These are phyloP conservation scores for Blepharisma undulans DNA, from an alignment of 169 alveolate genomes.

Conservation along the genomic window DNA sequence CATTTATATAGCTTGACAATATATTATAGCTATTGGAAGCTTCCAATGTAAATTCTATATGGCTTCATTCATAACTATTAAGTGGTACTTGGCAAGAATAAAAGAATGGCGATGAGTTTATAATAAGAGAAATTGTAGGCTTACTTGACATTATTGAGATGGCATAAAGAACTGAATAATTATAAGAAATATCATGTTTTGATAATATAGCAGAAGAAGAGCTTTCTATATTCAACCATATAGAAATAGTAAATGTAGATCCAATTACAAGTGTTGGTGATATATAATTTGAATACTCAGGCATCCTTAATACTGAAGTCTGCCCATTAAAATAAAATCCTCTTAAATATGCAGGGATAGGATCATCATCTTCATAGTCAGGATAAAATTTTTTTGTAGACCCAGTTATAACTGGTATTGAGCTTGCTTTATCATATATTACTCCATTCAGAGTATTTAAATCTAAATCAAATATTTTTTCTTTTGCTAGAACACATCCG, in stretches of 20 bases:
- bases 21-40: neutral
- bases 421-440: neutral
- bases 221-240: neutral
- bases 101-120: neutral
- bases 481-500: neutral
- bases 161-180: neutral
- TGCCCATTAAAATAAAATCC: conserved; percentile 21
- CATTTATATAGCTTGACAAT: neutral
- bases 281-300: neutral
- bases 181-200: neutral
- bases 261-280: neutral
- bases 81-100: neutral
- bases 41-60: neutral
- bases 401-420: conserved; percentile 25
- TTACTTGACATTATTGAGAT: neutral
- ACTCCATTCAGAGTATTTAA: neutral
- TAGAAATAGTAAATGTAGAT: neutral
- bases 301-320: neutral
- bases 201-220: neutral
- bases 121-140: neutral
- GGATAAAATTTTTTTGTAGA: neutral
- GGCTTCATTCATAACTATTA: neutral
- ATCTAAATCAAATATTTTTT: neutral
- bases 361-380: conserved; percentile 12
- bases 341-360: conserved; percentile 5